Percentiles rank a stretch among this genome's conserved stretches.
Conservation (phyloP, 2,329 filamentous ascomycete species). For the Phyllosticta ampelicida region DNA sequence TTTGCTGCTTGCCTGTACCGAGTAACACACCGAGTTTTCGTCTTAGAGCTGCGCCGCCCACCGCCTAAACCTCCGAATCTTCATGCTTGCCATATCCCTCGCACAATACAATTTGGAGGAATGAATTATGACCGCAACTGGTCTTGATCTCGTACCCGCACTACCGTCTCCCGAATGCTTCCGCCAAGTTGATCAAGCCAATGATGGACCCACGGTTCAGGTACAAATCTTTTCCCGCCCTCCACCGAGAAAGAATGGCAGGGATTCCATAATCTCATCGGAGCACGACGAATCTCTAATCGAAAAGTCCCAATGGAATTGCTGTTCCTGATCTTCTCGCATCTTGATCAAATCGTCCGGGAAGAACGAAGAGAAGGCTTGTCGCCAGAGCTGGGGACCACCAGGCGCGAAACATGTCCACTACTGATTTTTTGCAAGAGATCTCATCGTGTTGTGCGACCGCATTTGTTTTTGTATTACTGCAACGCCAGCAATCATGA, state of each 20-base stretch:
- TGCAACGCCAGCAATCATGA: not conserved
- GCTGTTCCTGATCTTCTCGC: not conserved
- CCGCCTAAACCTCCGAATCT: not conserved
- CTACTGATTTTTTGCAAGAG: not conserved
- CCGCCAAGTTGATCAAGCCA: not conserved
- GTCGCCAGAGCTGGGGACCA: not conserved
- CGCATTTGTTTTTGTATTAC: not conserved
- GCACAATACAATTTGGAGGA: not conserved
- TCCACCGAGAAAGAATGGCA: not conserved
- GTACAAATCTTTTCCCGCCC: not conserved
- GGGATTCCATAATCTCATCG: not conserved
- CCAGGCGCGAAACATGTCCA: not conserved
- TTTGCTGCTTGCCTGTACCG: too few relatives aligned
- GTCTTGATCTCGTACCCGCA: not conserved
- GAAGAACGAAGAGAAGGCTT: not conserved
- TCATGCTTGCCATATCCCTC: not conserved
- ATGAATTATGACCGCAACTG: not conserved
- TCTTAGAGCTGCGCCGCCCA: too few relatives aligned
- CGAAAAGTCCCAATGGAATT: not conserved
- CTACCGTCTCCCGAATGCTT: not conserved
- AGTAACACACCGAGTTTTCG: not conserved
- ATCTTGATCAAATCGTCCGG: not conserved
- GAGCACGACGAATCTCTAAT: not conserved
- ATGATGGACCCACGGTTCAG: not conserved
- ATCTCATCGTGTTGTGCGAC: not conserved